Evolutionary conservation across 352 stramenopile species (phyloP).

Genomic region (Aphanomyces stellatus): DNA sequence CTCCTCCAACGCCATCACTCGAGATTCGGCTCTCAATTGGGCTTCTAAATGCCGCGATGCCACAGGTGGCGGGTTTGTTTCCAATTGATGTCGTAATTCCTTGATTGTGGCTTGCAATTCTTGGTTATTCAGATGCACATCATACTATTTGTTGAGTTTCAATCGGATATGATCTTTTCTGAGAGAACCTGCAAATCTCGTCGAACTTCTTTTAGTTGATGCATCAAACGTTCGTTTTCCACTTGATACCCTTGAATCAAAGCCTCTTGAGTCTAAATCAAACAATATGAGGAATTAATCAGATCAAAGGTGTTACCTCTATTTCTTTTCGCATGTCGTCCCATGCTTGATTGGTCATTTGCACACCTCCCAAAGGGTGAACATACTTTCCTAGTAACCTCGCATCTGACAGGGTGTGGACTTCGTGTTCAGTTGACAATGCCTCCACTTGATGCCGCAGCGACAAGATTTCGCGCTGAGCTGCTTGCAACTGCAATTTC

Average conservation of each 20-base stretch:
- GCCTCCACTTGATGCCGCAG: constrained; percentile 56
- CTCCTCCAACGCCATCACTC: constrained; percentile 44
- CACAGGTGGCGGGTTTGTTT: constrained; percentile 1
- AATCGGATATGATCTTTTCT: background rate
- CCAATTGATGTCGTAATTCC: constrained; percentile 29
- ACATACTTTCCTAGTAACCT: constrained; percentile 13
- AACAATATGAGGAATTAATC: background rate
- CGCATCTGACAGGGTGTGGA: constrained; percentile 15
- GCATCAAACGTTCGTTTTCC: constrained; percentile 79
- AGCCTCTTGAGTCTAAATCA: constrained; percentile 53
- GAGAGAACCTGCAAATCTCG: constrained; percentile 26
- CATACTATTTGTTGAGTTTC: constrained; percentile 31
- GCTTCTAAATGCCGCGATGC: constrained; percentile 34
- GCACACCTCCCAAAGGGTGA: background rate
- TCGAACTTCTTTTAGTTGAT: constrained; percentile 54
- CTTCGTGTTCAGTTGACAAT: constrained; percentile 17
- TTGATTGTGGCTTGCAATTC: constrained; percentile 41
- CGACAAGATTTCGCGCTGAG: constrained; percentile 56
- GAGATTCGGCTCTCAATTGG: constrained; percentile 46
- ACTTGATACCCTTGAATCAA: constrained; percentile 73
- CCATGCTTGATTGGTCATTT: constrained; percentile 11
- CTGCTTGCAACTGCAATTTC: constrained; percentile 53
- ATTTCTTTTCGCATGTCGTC: constrained; percentile 44
- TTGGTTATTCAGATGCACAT: constrained; percentile 72
- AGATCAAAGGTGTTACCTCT: constrained; percentile 23